phyloP scores from a whole-genome alignment of 345 rosid genomes.

The Excoecaria agallocha region DNA sequence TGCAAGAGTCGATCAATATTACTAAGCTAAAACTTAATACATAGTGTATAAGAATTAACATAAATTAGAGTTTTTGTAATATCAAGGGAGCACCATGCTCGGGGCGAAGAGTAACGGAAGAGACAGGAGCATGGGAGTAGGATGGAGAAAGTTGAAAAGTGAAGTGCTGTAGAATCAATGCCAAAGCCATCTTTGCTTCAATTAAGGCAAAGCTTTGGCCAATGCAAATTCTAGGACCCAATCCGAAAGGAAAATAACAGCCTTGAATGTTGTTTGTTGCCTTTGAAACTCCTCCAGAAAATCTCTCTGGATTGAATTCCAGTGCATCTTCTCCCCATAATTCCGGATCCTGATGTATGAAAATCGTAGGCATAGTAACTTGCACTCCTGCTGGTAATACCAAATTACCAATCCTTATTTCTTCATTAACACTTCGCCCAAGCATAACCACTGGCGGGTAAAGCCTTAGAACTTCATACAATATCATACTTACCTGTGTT shows the following conservation, averaged over 20 bases:
- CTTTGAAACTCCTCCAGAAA: constrained; percentile 39
- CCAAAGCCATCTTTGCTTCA: constrained; percentile 56
- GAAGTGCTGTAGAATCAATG: constrained; percentile 44
- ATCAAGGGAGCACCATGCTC: constrained; percentile 43
- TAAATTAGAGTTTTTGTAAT: neutral
- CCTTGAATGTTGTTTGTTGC: constrained; percentile 29
- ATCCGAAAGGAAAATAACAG: constrained; percentile 33
- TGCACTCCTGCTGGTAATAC: constrained; percentile 14
- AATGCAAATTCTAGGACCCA: constrained; percentile 46
- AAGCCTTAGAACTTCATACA: constrained; percentile 26
- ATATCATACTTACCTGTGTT: constrained; percentile 22
- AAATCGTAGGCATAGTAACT: neutral
- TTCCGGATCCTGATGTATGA: constrained; percentile 16
- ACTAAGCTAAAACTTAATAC: no score
- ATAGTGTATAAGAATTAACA: no score
- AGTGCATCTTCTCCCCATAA: constrained; percentile 18
- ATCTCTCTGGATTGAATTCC: constrained; percentile 45
- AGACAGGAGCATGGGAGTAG: constrained; percentile 48
- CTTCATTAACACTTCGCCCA: neutral
- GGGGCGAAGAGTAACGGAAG: constrained; percentile 47
- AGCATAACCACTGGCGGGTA: neutral
- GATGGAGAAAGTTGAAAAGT: constrained; percentile 46
- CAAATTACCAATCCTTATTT: constrained; percentile 9
- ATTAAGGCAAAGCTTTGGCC: constrained; percentile 45
- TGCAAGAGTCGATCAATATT: no score